Evolutionary conservation across 2,329 filamentous ascomycete species (phyloP).

Genomic region (Fusarium begoniae): DNA sequence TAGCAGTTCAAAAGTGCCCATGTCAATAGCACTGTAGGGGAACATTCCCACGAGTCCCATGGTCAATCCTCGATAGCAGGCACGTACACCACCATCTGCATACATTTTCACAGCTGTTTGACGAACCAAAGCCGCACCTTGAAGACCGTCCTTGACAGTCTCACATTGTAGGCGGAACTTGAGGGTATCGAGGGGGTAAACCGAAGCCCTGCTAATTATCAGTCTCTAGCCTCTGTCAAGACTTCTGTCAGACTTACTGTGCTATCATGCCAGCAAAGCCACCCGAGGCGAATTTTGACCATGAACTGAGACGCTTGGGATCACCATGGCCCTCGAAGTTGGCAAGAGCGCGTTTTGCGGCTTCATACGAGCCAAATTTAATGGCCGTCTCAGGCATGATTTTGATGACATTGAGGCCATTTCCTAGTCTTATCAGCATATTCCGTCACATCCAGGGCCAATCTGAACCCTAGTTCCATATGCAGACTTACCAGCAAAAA

Average conservation of each 20-base stretch:
- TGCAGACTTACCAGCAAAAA: conserved; percentile 83
- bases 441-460: neutral
- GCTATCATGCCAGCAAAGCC: conserved; percentile 93
- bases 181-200: conserved; percentile 91
- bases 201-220: conserved; percentile 70
- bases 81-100: conserved; percentile 74
- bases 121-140: conserved; percentile 82
- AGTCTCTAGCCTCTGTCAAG: neutral
- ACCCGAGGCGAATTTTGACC: conserved; percentile 90
- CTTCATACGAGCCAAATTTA: conserved; percentile 98
- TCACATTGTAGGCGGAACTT: conserved; percentile 92
- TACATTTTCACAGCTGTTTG: conserved; percentile 90
- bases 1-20: conserved; percentile 93
- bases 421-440: conserved; percentile 66
- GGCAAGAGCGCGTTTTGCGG: conserved; percentile 87
- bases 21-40: conserved; percentile 95
- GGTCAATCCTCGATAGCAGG: conserved; percentile 90
- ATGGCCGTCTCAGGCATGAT: conserved; percentile 99
- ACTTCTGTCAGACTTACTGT: conserved; percentile 67
- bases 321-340: conserved; percentile 89
- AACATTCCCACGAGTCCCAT: conserved; percentile 98
- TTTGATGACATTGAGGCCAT: conserved; percentile 95
- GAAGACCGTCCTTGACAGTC: conserved; percentile 84
- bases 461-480: neutral
- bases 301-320: conserved; percentile 78